These are phyloP conservation scores for Alternaria arborescens DNA, from an alignment of 2,329 filamentous ascomycete species.

Conservation along the genomic window DNA sequence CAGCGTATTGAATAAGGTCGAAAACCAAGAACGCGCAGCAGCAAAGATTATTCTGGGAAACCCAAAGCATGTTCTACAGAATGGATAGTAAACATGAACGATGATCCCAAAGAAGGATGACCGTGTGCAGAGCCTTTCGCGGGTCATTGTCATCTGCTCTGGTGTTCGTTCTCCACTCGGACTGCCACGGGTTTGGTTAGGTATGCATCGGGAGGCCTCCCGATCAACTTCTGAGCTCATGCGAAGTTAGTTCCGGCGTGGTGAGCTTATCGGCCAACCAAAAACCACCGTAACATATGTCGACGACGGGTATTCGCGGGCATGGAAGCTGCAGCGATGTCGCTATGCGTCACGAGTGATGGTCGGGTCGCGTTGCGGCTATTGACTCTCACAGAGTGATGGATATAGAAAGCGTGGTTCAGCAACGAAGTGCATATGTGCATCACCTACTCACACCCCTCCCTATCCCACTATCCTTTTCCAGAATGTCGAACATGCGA, in stretches of 20 bases:
- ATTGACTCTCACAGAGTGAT: background rate
- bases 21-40: background rate
- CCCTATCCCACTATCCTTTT: slow-evolving; percentile 15
- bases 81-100: background rate
- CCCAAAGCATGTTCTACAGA: background rate
- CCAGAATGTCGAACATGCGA: slow-evolving; percentile 21
- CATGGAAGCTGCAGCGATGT: background rate
- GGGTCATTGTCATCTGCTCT: background rate
- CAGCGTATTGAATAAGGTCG: background rate
- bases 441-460: background rate
- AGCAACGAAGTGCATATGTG: background rate
- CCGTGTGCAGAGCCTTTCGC: background rate
- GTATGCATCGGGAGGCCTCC: background rate
- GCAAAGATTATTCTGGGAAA: background rate
- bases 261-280: slow-evolving; percentile 2
- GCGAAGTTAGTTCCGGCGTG: background rate
- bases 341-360: background rate
- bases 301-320: slow-evolving; percentile 20
- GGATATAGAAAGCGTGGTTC: slow-evolving; percentile 11
- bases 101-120: background rate
- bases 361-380: slow-evolving; percentile 8
- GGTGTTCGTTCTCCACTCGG: background rate
- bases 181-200: background rate
- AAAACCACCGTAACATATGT: slow-evolving; percentile 2
- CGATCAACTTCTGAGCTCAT: background rate